These are phyloP conservation scores for Diaporthe sp. DNA, from an alignment of 2,329 filamentous ascomycete species.

Conservation along the genomic window DNA sequence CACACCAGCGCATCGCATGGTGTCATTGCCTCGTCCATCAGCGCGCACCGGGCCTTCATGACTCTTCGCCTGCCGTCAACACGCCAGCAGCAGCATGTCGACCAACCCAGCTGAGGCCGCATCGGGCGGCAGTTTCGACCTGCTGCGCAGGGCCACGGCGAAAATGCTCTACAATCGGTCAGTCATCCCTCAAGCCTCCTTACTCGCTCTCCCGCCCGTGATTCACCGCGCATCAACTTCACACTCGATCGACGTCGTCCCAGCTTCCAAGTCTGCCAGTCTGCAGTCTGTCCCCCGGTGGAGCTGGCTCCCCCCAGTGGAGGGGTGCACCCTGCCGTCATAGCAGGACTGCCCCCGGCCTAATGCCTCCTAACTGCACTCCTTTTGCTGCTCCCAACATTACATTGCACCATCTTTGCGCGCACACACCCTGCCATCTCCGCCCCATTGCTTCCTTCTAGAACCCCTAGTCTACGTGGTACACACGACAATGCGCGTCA, in stretches of 20 bases:
- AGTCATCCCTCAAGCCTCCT: slow-evolving; percentile 52
- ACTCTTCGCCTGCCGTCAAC: slow-evolving; percentile 25
- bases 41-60: slow-evolving; percentile 19
- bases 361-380: not conserved
- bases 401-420: not conserved
- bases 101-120: slow-evolving; percentile 56
- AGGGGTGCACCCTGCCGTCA: slow-evolving; percentile 36
- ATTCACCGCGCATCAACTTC: slow-evolving; percentile 5
- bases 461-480: slow-evolving; percentile 26
- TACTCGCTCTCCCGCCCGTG: slow-evolving; percentile 36
- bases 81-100: slow-evolving; percentile 57
- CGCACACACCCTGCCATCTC: slow-evolving; percentile 8
- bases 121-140: slow-evolving; percentile 66
- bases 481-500: slow-evolving; percentile 31
- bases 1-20: slow-evolving; percentile 24
- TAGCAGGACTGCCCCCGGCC: slow-evolving; percentile 21
- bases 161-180: slow-evolving; percentile 72
- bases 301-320: not conserved
- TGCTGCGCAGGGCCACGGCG: slow-evolving; percentile 72
- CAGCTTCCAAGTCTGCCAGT: slow-evolving; percentile 31
- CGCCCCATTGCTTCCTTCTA: slow-evolving; percentile 32
- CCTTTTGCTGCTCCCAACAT: not conserved
- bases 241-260: not conserved
- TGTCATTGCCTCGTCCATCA: slow-evolving; percentile 26
- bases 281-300: slow-evolving; percentile 23